Conservation (phyloP, 1,139 yeast species). For the Barnettozyma hawaiiensis region DNA sequence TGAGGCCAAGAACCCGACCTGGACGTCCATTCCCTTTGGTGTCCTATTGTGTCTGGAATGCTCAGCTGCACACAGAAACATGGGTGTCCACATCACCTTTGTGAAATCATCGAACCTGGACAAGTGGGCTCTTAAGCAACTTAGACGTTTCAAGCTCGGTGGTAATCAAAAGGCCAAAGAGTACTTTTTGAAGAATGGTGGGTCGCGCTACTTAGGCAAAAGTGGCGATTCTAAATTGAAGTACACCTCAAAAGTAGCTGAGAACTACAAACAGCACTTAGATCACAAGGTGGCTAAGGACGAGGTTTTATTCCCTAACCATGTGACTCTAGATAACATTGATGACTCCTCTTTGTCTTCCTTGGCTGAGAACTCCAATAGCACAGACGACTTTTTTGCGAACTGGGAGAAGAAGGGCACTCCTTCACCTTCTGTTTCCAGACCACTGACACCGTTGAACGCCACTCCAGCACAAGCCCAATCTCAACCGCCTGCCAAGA, state of each 20-base stretch:
- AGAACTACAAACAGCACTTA: constrained; percentile 72
- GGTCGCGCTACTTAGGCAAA: constrained; percentile 55
- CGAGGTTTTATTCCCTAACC: constrained; percentile 61
- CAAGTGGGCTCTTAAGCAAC: constrained; percentile 84
- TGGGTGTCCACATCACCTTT: constrained; percentile 94
- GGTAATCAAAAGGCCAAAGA: constrained; percentile 86
- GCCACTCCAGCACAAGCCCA: constrained; percentile 12
- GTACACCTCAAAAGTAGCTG: constrained; percentile 76
- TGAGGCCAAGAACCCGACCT: constrained; percentile 88
- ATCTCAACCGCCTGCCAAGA: constrained; percentile 24
- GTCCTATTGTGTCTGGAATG: constrained; percentile 91
- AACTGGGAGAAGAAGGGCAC: constrained; percentile 64
- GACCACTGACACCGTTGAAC: constrained; percentile 29
- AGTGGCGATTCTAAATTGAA: constrained; percentile 66
- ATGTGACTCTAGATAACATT: constrained; percentile 54
- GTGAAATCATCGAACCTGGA: constrained; percentile 91
- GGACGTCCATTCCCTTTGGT: constrained; percentile 98
- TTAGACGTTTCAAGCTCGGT: constrained; percentile 86
- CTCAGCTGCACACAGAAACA: constrained; percentile 92
- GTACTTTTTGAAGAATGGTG: constrained; percentile 79
- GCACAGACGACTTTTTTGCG: constrained; percentile 79
- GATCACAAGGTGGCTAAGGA: constrained; percentile 65
- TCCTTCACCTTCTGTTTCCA: constrained; percentile 30
- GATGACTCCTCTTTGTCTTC: constrained; percentile 36
- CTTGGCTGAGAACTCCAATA: constrained; percentile 33